Conservation (phyloP, 2,329 filamentous ascomycete genomes). For the Gaeumannomyces sp. region DNA sequence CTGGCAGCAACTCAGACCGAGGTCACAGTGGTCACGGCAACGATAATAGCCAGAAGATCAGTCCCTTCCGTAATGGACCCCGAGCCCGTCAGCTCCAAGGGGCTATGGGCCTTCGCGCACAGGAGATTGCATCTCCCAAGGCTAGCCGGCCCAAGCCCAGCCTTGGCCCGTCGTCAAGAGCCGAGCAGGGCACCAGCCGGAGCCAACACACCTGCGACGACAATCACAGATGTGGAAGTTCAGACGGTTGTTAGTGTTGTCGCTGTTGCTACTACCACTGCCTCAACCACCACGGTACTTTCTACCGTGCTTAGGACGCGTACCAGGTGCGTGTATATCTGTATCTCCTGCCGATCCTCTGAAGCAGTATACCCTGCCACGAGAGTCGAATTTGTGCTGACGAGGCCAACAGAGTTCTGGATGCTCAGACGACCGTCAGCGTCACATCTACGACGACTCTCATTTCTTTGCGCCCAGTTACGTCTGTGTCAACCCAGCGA, state of each 20-base stretch:
- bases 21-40: constrained; percentile 9
- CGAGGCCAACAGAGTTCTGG: constrained; percentile 11
- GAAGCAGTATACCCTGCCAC: neutral
- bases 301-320: constrained; percentile 12
- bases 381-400: neutral
- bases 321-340: constrained; percentile 12
- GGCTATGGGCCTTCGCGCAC: neutral
- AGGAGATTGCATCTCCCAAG: neutral
- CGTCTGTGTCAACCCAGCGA: constrained; percentile 14
- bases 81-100: neutral
- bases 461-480: constrained; percentile 14
- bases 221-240: neutral
- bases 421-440: constrained; percentile 16
- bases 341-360: neutral
- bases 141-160: neutral
- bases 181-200: neutral
- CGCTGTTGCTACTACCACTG: constrained; percentile 5
- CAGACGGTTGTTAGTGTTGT: neutral
- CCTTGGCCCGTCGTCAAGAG: constrained; percentile 6
- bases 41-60: constrained; percentile 3
- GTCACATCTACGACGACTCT: constrained; percentile 16
- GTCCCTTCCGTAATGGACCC: neutral
- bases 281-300: neutral
- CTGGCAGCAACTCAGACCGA: constrained; percentile 17
- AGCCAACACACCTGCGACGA: neutral